Evolutionary conservation across 352 stramenopile species (phyloP).

Genomic region (Phytophthora nicotianae): DNA sequence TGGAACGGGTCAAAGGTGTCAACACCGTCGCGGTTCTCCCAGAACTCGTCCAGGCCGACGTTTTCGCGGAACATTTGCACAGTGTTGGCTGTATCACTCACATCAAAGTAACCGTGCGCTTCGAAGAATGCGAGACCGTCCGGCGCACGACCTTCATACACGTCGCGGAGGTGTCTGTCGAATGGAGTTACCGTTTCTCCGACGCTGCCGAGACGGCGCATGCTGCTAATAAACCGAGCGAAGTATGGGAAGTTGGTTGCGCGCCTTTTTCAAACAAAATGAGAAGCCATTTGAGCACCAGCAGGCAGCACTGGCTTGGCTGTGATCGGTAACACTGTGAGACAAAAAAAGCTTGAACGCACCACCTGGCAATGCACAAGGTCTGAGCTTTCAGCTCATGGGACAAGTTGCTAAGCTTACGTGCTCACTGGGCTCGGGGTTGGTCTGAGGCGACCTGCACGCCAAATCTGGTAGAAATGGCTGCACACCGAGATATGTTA

Average conservation of each 20-base stretch:
- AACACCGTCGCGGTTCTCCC: conserved; percentile 53
- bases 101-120: conserved; percentile 79
- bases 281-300: conserved; percentile 22
- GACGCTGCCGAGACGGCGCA: conserved; percentile 16
- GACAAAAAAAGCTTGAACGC: conserved; percentile 31
- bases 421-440: conserved; percentile 29
- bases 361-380: conserved; percentile 18
- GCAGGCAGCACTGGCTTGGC: conserved; percentile 9
- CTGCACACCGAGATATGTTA: neutral
- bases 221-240: conserved; percentile 1
- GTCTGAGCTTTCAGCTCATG: neutral
- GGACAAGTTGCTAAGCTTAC: conserved; percentile 1
- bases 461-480: conserved; percentile 9
- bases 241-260: conserved; percentile 19
- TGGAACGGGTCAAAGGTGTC: conserved; percentile 30
- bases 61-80: conserved; percentile 81
- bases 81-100: conserved; percentile 71
- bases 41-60: conserved; percentile 69
- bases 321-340: conserved; percentile 7
- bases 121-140: conserved; percentile 77
- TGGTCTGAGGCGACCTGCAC: conserved; percentile 10
- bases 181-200: conserved; percentile 48
- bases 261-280: conserved; percentile 31
- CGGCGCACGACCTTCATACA: conserved; percentile 52
- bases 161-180: conserved; percentile 60